phyloP scores from a whole-genome alignment of 1,139 yeast genomes.

The Zygosaccharomyces sapae region DNA sequence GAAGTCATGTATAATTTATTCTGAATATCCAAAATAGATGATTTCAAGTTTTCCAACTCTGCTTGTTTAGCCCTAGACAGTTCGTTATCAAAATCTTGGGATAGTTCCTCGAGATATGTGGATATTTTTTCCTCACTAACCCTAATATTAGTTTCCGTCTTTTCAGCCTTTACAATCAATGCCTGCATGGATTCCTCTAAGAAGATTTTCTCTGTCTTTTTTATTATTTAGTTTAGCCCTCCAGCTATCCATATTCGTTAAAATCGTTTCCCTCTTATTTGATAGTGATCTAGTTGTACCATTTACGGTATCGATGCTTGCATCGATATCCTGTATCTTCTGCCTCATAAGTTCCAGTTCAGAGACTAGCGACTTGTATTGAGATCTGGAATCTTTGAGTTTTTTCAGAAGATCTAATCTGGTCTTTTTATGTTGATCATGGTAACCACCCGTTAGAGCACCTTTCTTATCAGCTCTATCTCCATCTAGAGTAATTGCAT shows the following conservation, averaged over 20 bases:
- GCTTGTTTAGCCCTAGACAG: constrained; percentile 47
- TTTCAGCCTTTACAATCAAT: constrained; percentile 33
- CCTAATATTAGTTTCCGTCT: constrained; percentile 26
- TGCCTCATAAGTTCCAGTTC: constrained; percentile 40
- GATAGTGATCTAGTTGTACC: constrained; percentile 48
- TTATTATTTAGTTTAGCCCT: constrained; percentile 43
- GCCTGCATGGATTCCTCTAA: constrained; percentile 43
- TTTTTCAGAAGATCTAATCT: constrained; percentile 65
- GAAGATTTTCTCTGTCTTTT: constrained; percentile 42
- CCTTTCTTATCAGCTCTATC: constrained; percentile 84
- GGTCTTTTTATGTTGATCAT: constrained; percentile 56
- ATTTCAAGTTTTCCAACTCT: constrained; percentile 42
- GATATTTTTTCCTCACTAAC: constrained; percentile 34
- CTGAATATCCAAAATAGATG: constrained; percentile 43
- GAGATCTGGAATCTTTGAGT: constrained; percentile 50
- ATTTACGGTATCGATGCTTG: constrained; percentile 43
- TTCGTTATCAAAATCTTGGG: constrained; percentile 51
- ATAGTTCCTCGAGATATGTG: constrained; percentile 50
- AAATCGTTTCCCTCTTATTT: constrained; percentile 41
- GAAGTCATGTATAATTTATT: constrained; percentile 43
- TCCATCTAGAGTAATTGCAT: constrained; percentile 87
- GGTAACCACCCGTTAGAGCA: constrained; percentile 83
- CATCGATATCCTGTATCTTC: constrained; percentile 41
- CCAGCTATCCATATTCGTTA: constrained; percentile 44
- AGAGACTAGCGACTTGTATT: constrained; percentile 41